Evolutionary conservation across 768 basidiomycete species (phyloP).

Genomic region (Panellus pusillus): DNA sequence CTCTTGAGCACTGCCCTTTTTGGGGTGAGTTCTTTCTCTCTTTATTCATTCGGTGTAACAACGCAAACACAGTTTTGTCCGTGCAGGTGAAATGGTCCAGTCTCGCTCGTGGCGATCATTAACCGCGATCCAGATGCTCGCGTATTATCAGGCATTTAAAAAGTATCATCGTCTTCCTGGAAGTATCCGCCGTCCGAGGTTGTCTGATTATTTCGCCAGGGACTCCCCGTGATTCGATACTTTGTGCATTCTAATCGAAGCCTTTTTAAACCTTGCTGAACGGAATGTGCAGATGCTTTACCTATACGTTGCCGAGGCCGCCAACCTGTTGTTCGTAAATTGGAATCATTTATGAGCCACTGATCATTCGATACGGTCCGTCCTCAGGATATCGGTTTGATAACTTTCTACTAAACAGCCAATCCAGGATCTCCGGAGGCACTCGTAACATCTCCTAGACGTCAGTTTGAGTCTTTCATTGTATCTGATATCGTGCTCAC

Average conservation of each 20-base stretch:
- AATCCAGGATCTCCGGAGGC: constrained; percentile 8
- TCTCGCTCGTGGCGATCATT: neutral
- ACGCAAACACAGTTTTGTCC: neutral
- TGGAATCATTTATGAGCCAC: constrained; percentile 18
- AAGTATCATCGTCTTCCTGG: neutral
- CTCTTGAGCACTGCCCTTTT: constrained; percentile 12
- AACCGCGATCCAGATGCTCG: constrained; percentile 12
- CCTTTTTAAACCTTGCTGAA: neutral
- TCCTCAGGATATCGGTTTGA: neutral
- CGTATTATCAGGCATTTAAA: constrained; percentile 13
- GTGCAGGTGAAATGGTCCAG: constrained; percentile 2
- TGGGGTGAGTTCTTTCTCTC: constrained; percentile 2
- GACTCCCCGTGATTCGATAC: constrained; percentile 16
- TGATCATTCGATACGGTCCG: constrained; percentile 17
- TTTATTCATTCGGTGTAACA: neutral
- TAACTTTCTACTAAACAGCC: neutral
- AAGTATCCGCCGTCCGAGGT: no score
- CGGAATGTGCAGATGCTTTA: constrained; percentile 7
- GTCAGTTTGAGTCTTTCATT: neutral
- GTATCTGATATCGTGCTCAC: neutral
- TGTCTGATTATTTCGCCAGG: neutral
- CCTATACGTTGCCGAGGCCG: constrained; percentile 11
- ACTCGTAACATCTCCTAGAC: constrained; percentile 7
- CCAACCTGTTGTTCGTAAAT: constrained; percentile 12
- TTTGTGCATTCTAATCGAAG: neutral